Percentiles rank a stretch among this genome's conserved stretches.
These are phyloP conservation scores for Tieghemiomyces parasiticus DNA, from an alignment of 192 early-diverging fungal species.

Conservation along the genomic window DNA sequence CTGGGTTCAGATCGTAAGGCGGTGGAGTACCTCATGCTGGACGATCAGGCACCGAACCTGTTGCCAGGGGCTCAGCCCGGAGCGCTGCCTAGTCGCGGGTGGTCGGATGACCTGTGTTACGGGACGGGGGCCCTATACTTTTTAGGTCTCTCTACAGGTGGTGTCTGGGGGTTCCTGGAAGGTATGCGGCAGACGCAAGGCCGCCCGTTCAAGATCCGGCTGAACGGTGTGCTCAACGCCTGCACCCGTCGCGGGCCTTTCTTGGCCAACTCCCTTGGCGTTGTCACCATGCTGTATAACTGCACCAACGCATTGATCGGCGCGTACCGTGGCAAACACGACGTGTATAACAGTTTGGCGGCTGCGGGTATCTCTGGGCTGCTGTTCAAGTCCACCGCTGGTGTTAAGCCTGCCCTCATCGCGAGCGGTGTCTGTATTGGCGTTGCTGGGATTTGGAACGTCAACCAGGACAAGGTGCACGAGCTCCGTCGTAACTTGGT, in stretches of 20 bases:
- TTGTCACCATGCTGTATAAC: conserved; percentile 75
- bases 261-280: conserved; percentile 64
- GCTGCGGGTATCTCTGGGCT: conserved; percentile 61
- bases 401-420: conserved; percentile 2
- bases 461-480: conserved; percentile 17
- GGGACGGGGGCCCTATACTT: conserved; percentile 69
- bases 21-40: conserved; percentile 7
- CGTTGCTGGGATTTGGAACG: conserved; percentile 37
- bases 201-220: conserved; percentile 46
- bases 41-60: not conserved
- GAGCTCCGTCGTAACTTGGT: not conserved
- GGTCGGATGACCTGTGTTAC: conserved; percentile 71
- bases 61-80: conserved; percentile 20
- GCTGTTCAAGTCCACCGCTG: conserved; percentile 58
- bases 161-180: conserved; percentile 59
- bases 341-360: conserved; percentile 48
- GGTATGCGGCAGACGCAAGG: conserved; percentile 47
- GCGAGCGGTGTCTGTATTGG: conserved; percentile 40
- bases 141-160: conserved; percentile 52
- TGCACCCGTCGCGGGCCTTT: conserved; percentile 75
- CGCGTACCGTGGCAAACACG: conserved; percentile 39
- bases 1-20: not conserved
- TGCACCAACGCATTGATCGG: conserved; percentile 51
- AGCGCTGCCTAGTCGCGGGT: conserved; percentile 56
- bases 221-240: conserved; percentile 68